Evolutionary conservation across 164 flowering plant species (phyloP), one percentile per base, ranked within the genome.

Genomic region (Nelumbo lutea): DNA sequence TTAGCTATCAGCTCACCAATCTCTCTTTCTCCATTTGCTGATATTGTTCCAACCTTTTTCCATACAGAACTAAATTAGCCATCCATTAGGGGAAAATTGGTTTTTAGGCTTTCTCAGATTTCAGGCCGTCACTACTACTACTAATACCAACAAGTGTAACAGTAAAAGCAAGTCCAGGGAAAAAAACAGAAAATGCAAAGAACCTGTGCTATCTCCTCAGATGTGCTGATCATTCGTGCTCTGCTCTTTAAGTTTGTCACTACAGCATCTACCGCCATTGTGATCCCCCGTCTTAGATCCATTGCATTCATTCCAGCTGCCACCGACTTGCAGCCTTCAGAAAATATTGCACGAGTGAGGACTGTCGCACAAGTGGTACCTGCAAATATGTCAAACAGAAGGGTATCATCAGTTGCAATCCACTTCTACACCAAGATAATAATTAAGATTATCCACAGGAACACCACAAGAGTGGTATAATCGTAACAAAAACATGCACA

Each of bases 291-390:
- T 74, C 98, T 86, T 13, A 93, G 78, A 72, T 93, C 98, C 98
- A 91, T 91, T 14, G 97, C 97, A 85, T 93, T 93, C 96, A 93
- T 88, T 46, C 98, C 98, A 60, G 98, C 98, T 59, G 98, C 98
- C 59, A 91, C 97, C 5, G 98, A 88, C 77, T 91, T 93, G 89
- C 97, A 93, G 6, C 98, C 98, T 73, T 93, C 98, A 0, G 91
- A 58, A 69, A 90, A 93, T 70, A 93, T 93, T 62, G 98, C 98
- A 8, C 87, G 82, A 2, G 98, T 91, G 42, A 93, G 94, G 72
- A 93, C 84, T 9, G 97, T 93, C 2, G 98, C 98, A 83, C 98
- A 93, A n/a, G 98, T 93, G 4, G 98, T 93, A 71, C 98, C 98
- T 93, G 82, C 71, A 79, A 63, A 50, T 40, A 69, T 47, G 3